A percentile compares a stretch with the other conserved stretches of the same genome.
These are phyloP conservation scores for Lactifluus pinguis DNA, from an alignment of 768 basidiomycete genomes.

Conservation along the genomic window DNA sequence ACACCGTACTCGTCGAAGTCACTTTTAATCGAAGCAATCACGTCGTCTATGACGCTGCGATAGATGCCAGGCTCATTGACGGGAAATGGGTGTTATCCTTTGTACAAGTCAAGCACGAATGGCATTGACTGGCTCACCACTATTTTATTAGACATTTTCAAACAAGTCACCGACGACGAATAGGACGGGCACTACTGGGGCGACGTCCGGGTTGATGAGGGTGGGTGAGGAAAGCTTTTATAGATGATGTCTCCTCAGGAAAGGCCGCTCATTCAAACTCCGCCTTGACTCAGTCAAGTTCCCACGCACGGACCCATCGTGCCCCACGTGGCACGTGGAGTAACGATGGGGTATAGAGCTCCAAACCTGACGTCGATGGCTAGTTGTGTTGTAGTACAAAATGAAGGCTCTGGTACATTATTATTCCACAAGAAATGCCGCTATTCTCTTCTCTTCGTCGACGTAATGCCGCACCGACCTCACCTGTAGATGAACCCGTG, in stretches of 20 bases:
- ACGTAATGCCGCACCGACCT: background rate
- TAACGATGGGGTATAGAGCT: background rate
- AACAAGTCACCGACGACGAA: conserved; percentile 24
- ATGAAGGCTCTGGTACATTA: background rate
- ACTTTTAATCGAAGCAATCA: conserved; percentile 74
- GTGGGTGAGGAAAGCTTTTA: conserved; percentile 31
- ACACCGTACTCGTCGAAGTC: conserved; percentile 98
- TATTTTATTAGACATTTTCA: conserved; percentile 91
- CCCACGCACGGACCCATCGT: conserved; percentile 39
- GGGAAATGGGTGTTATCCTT: conserved; percentile 41
- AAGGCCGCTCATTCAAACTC: conserved; percentile 37
- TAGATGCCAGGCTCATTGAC: conserved; percentile 79
- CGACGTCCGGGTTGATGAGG: conserved; percentile 29
- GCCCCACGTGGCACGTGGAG: background rate
- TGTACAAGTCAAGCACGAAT: conserved; percentile 45
- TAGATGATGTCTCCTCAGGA: conserved; percentile 31
- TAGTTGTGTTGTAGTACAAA: too few relatives aligned
- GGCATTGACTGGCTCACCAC: conserved; percentile 84
- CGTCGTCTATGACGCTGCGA: conserved; percentile 94
- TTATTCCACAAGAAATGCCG: background rate
- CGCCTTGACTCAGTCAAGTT: conserved; percentile 27
- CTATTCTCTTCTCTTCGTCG: background rate
- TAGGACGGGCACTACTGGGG: conserved; percentile 24
- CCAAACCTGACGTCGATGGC: background rate
- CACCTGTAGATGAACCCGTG: background rate